A percentile compares a stretch with the other conserved stretches of the same genome.
phyloP scores from a whole-genome alignment of 2,329 filamentous ascomycete species.

The Sporothrix dimorphospora region DNA sequence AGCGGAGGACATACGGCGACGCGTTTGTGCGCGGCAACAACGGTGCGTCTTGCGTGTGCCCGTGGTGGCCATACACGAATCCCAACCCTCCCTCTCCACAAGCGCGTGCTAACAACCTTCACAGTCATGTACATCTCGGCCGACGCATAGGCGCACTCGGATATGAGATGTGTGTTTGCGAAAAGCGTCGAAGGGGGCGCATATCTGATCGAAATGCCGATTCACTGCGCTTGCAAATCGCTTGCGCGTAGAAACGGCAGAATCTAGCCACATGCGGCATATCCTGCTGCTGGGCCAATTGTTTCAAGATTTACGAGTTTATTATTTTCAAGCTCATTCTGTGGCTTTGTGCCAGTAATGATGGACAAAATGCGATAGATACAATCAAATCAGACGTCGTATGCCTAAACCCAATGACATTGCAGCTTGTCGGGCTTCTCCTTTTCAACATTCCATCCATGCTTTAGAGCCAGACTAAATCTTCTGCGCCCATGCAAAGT shows the following conservation, averaged over 20 bases:
- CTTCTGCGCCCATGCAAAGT: slow-evolving; percentile 63
- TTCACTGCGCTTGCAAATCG: not conserved
- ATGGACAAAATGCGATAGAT: not conserved
- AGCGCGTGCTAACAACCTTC: slow-evolving; percentile 35
- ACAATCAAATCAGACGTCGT: not conserved
- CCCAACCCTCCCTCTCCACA: not conserved
- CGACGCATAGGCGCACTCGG: slow-evolving; percentile 47
- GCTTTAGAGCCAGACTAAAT: not conserved
- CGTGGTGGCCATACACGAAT: not conserved
- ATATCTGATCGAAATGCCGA: not conserved
- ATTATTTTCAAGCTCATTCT: not conserved
- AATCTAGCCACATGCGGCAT: no score
- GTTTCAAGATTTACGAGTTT: not conserved
- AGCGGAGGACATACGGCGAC: slow-evolving; percentile 85
- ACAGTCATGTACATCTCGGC: slow-evolving; percentile 73
- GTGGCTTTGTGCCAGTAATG: not conserved
- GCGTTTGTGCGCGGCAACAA: slow-evolving; percentile 97
- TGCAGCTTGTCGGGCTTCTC: no score
- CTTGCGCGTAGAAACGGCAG: not conserved
- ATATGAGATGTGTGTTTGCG: not conserved
- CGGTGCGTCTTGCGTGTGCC: slow-evolving; percentile 58
- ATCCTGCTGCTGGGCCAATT: not conserved
- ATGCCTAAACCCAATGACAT: no score
- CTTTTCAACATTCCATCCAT: slow-evolving; percentile 36
- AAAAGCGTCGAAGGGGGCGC: not conserved